These are phyloP conservation scores for Andalucia godoyi DNA, from an alignment of 78 protist genomes.

Conservation along the genomic window DNA sequence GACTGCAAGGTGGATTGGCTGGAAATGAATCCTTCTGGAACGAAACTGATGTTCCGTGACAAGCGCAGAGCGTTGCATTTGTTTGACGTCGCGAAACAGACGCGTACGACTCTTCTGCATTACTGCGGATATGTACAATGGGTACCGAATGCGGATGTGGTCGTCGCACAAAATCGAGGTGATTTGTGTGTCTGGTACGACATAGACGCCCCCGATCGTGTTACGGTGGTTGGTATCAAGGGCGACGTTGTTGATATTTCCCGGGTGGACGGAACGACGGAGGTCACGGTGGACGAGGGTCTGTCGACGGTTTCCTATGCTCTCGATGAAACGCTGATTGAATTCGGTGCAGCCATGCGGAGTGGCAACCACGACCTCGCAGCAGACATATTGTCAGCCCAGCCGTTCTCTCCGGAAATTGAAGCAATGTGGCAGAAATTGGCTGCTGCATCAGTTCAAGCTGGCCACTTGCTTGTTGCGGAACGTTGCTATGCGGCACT, in stretches of 20 bases:
- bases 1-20: constrained; percentile 62
- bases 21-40: constrained; percentile 41
- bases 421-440: constrained; percentile 71
- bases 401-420: constrained; percentile 29
- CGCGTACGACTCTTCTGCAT: constrained; percentile 47
- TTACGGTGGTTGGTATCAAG: constrained; percentile 47
- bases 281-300: constrained; percentile 74
- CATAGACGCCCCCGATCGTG: constrained; percentile 51
- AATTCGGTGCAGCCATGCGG: constrained; percentile 53
- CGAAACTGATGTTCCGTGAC: constrained; percentile 64
- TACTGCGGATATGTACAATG: constrained; percentile 68
- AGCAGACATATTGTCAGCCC: constrained; percentile 19
- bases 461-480: constrained; percentile 26
- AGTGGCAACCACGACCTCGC: constrained; percentile 27
- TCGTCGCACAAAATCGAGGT: constrained; percentile 66
- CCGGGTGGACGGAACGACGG: constrained; percentile 49
- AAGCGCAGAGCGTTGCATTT: constrained; percentile 41
- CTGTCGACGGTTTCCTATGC: constrained; percentile 24
- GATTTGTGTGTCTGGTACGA: constrained; percentile 75
- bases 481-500: constrained; percentile 63
- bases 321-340: constrained; percentile 66
- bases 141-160: constrained; percentile 78
- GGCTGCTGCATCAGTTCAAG: constrained; percentile 20
- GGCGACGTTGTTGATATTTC: constrained; percentile 77
- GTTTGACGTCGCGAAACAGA: constrained; percentile 33